Evolutionary conservation across 768 basidiomycete species (phyloP).

Genomic region (Kwoniella sp.): DNA sequence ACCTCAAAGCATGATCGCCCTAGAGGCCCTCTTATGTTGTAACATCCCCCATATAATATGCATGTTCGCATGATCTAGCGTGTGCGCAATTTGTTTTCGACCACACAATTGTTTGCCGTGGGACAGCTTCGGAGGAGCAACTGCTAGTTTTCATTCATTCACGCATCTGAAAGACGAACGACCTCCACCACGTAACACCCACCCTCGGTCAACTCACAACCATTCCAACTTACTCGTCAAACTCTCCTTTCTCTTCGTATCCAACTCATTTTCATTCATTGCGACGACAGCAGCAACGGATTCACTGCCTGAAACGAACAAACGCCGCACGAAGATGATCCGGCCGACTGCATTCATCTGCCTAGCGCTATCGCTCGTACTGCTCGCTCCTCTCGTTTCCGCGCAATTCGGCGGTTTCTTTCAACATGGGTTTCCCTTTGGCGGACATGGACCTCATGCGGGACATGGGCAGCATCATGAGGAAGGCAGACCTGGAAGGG

Average conservation of each 20-base stretch:
- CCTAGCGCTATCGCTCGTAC: neutral
- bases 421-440: slow-evolving; percentile 32
- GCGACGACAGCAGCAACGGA: neutral
- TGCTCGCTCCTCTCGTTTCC: neutral
- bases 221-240: too few relatives aligned
- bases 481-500: slow-evolving; percentile 2
- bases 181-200: too few relatives aligned
- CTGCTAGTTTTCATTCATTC: too few relatives aligned
- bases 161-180: too few relatives aligned
- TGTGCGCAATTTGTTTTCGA: too few relatives aligned
- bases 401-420: slow-evolving; percentile 32
- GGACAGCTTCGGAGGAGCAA: too few relatives aligned
- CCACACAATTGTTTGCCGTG: too few relatives aligned
- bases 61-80: neutral
- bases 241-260: too few relatives aligned
- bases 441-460: slow-evolving; percentile 18
- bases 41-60: neutral
- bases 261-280: too few relatives aligned
- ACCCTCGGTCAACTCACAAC: too few relatives aligned
- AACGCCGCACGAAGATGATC: neutral
- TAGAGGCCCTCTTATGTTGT: neutral
- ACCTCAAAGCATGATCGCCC: neutral
- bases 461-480: slow-evolving; percentile 14
- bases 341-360: neutral
- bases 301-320: neutral